Conservation (phyloP, 2,329 filamentous ascomycete genomes). For the Nemania sp. region DNA sequence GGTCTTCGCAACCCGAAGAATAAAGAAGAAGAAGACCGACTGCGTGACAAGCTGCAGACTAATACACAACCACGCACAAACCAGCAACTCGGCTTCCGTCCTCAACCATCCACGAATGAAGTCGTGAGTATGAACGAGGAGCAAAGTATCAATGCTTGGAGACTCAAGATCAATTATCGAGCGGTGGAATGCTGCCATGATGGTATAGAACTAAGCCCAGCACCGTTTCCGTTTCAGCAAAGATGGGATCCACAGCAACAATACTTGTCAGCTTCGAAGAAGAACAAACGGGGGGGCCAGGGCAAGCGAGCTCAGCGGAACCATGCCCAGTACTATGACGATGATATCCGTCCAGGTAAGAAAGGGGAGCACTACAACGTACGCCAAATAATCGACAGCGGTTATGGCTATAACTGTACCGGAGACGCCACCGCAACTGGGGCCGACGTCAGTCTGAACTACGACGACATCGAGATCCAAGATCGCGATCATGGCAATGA, state of each 20-base stretch:
- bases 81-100: conserved; percentile 35
- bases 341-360: conserved; percentile 45
- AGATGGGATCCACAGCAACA: conserved; percentile 83
- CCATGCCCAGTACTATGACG: conserved; percentile 48
- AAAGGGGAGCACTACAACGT: conserved; percentile 55
- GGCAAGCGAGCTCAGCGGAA: conserved; percentile 54
- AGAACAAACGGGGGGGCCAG: conserved; percentile 49
- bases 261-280: conserved; percentile 45
- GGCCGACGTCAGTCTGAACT: conserved; percentile 48
- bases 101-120: conserved; percentile 33
- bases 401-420: conserved; percentile 46
- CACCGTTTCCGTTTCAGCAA: conserved; percentile 88
- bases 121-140: conserved; percentile 37
- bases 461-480: conserved; percentile 44
- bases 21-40: conserved; percentile 67
- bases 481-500: conserved; percentile 36
- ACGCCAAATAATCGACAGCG: conserved; percentile 38
- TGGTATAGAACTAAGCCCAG: conserved; percentile 68
- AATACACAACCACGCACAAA: conserved; percentile 51
- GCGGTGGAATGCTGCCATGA: conserved; percentile 86
- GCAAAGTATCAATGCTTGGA: conserved; percentile 69
- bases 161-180: conserved; percentile 70
- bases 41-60: conserved; percentile 64
- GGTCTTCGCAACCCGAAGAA: conserved; percentile 71
- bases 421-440: conserved; percentile 33